Evolutionary conservation across 192 early-diverging fungal genomes (phyloP).

Genomic region (Mortierella antarctica): DNA sequence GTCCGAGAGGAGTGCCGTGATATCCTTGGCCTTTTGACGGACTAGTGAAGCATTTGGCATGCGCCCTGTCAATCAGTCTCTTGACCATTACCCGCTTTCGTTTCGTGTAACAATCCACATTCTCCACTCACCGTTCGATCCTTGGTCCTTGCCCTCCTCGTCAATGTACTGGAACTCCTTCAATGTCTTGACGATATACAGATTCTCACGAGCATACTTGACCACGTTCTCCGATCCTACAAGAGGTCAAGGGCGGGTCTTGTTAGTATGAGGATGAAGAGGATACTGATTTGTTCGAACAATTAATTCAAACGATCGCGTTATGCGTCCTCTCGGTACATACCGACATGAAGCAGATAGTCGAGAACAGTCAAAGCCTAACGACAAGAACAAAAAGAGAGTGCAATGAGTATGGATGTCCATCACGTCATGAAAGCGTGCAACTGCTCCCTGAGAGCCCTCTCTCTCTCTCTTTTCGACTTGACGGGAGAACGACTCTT

Average conservation of each 20-base stretch:
- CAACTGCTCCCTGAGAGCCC: not conserved
- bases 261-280: constrained; percentile 11
- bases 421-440: not conserved
- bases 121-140: constrained; percentile 77
- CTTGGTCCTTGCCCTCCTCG: constrained; percentile 92
- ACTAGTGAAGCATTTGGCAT: constrained; percentile 60
- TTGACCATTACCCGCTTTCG: no score
- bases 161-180: constrained; percentile 97
- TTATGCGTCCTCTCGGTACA: not conserved
- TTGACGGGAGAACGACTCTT: not conserved
- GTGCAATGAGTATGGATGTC: not conserved
- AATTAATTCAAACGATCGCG: not conserved
- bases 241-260: not conserved
- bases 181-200: constrained; percentile 94
- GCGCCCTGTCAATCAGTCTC: no score
- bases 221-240: constrained; percentile 88
- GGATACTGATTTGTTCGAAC: not conserved
- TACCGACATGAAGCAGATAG: constrained; percentile 78
- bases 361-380: constrained; percentile 89
- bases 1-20: constrained; percentile 84
- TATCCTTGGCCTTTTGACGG: constrained; percentile 92
- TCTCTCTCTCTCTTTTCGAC: not conserved
- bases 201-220: constrained; percentile 87
- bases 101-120: no score
- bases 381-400: not conserved